Evolutionary conservation across 805 yeast genomes (phyloP), one percentile per base, ranked within the genome.

Genomic region (Kuraishia capsulata): DNA sequence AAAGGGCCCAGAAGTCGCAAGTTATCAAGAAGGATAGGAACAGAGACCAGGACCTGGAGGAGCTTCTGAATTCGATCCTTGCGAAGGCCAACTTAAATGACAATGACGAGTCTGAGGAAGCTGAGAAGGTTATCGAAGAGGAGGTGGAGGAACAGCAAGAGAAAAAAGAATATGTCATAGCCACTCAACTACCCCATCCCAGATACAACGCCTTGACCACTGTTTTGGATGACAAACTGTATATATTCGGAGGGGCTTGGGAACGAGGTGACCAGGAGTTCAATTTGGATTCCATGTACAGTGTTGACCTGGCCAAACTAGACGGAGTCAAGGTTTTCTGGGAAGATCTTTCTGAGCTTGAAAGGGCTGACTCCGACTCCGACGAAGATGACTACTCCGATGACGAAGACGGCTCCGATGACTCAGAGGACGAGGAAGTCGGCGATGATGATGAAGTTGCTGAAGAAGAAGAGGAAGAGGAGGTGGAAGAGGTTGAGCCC

Each of bases 251-350:
- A 19, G 98, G 97, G 48, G 74, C 80, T 32, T 90, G 81, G 78
- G 97, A 92, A 56, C 62, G 71, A 23, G 95, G 89, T 3, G 97
- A 92, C 37, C 80, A 73, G 43, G 98, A 90, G 56, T 84, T 71
- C 55, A 73, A 76, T 31, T 69, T 92, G 48, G 96, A 90, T 55
- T 81, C 95, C 6, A 73, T 90, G 56, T 92, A 90, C 52, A 71
- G 89, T 20, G 67, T 92, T 35, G 96, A 92, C 61, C 64, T 90
- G 46, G 87, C 85, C 30, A 85, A 80, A 52, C 62, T 89, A 37
- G 96, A 90, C 53, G 97, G 97, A 13, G 78, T 87, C 39, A 82
- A 77, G 48, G 84, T 87, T 0, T 78, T 72, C 46, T 90, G 97
- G 97, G 97, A 90, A 59, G 86, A 89, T 46, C 67, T 85, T 46